Conservation (phyloP, 805 yeast species). For the Yamadazyma akitaensis region DNA sequence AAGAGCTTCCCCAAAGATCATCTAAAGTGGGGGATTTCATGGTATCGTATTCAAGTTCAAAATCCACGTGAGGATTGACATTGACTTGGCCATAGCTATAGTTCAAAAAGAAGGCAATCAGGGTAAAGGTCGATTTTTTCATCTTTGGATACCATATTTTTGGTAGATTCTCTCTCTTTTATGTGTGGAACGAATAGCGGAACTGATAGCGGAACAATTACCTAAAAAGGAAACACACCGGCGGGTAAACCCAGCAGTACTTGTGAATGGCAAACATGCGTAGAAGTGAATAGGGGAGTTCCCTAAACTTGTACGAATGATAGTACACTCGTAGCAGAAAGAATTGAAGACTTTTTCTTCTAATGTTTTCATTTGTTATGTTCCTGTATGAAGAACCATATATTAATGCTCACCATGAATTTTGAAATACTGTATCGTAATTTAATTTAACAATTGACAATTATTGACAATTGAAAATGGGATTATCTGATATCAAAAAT, state of each 20-base stretch:
- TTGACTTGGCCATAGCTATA: slow-evolving; percentile 6
- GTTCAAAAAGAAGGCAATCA: not conserved
- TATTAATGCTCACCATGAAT: not conserved
- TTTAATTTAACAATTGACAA: too few species aligned
- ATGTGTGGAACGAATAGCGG: not conserved
- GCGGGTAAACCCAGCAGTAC: not conserved
- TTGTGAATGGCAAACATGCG: too few species aligned
- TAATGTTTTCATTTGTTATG: not conserved
- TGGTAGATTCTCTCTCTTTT: not conserved
- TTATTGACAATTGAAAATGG: slow-evolving; percentile 16
- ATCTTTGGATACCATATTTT: not conserved
- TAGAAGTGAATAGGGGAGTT: too few species aligned
- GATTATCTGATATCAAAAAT: slow-evolving; percentile 23
- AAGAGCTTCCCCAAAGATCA: slow-evolving; percentile 67
- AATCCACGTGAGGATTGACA: slow-evolving; percentile 4
- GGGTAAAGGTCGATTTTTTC: not conserved
- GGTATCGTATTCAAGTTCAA: slow-evolving; percentile 8
- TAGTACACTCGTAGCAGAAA: too few species aligned
- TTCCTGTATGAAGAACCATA: not conserved
- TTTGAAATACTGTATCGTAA: not conserved
- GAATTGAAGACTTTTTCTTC: not conserved
- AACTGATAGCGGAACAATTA: slow-evolving; percentile 1
- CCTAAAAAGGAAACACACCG: not conserved
- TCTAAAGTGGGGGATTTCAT: slow-evolving; percentile 40
- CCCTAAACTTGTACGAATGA: too few species aligned